phyloP scores from a whole-genome alignment of 805 yeast genomes.

The Saccharomycopsis fodiens region DNA sequence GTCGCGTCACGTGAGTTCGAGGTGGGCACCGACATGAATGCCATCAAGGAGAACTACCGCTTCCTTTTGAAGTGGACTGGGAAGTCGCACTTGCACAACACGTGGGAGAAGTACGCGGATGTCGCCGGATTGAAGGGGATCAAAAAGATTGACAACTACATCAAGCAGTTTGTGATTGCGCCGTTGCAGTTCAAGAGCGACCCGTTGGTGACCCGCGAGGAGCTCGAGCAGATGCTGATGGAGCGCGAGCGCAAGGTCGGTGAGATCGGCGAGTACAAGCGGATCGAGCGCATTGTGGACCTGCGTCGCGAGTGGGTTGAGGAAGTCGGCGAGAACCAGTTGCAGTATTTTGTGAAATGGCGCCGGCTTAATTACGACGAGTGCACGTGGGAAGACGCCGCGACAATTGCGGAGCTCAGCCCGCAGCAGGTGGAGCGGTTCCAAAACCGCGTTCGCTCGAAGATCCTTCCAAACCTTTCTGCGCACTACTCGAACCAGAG shows the following conservation, averaged over 20 bases:
- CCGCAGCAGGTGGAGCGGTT: conserved; percentile 79
- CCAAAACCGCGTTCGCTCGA: conserved; percentile 74
- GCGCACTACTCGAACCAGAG: conserved; percentile 69
- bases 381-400: conserved; percentile 95
- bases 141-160: conserved; percentile 84
- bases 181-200: conserved; percentile 76
- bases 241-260: conserved; percentile 82
- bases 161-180: conserved; percentile 62
- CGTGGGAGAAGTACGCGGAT: conserved; percentile 73
- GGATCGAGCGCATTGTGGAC: conserved; percentile 85
- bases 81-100: conserved; percentile 85
- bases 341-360: conserved; percentile 91
- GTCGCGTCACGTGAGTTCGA: conserved; percentile 29
- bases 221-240: conserved; percentile 86
- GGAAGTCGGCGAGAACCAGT: conserved; percentile 56
- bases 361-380: conserved; percentile 87
- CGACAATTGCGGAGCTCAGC: conserved; percentile 72
- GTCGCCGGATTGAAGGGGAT: conserved; percentile 58
- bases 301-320: conserved; percentile 58
- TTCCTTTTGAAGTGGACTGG: conserved; percentile 79
- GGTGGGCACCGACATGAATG: conserved; percentile 33
- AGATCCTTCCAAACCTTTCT: conserved; percentile 74
- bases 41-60: conserved; percentile 53
- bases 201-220: conserved; percentile 80
- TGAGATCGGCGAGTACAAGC: conserved; percentile 72